Conservation (phyloP, 768 basidiomycete genomes). For the Polyporus arcularius region DNA sequence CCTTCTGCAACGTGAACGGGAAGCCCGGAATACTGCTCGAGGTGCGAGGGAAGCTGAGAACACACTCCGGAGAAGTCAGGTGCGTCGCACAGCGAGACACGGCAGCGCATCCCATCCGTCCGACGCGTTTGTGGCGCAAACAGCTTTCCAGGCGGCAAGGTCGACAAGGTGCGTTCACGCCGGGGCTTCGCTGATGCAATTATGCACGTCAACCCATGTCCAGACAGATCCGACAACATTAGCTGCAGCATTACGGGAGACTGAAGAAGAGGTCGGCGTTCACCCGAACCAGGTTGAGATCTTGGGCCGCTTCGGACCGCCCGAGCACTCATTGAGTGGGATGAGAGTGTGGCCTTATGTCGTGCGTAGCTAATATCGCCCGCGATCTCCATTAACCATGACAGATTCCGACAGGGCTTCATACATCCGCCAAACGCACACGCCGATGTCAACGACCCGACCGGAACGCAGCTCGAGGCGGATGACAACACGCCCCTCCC, state of each 20-base stretch:
- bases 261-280: slow-evolving; percentile 73
- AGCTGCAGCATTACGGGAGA: slow-evolving; percentile 68
- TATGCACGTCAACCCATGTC: background rate
- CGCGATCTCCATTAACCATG: background rate
- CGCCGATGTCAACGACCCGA: background rate
- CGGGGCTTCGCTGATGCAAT: background rate
- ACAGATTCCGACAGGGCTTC: slow-evolving; percentile 28
- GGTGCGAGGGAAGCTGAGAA: slow-evolving; percentile 62
- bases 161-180: slow-evolving; percentile 53
- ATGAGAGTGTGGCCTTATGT: slow-evolving; percentile 77
- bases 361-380: slow-evolving; percentile 43
- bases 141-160: slow-evolving; percentile 77
- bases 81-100: slow-evolving; percentile 29
- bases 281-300: slow-evolving; percentile 60
- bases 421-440: slow-evolving; percentile 18
- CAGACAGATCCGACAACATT: slow-evolving; percentile 56
- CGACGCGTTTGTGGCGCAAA: background rate
- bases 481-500: slow-evolving; percentile 51
- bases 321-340: slow-evolving; percentile 57
- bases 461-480: background rate
- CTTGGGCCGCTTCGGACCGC: slow-evolving; percentile 64
- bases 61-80: slow-evolving; percentile 86
- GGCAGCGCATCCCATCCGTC: background rate
- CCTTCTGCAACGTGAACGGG: slow-evolving; percentile 72
- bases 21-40: slow-evolving; percentile 71